Conservation (phyloP, 768 basidiomycete genomes). For the Leccinum imitatum region DNA sequence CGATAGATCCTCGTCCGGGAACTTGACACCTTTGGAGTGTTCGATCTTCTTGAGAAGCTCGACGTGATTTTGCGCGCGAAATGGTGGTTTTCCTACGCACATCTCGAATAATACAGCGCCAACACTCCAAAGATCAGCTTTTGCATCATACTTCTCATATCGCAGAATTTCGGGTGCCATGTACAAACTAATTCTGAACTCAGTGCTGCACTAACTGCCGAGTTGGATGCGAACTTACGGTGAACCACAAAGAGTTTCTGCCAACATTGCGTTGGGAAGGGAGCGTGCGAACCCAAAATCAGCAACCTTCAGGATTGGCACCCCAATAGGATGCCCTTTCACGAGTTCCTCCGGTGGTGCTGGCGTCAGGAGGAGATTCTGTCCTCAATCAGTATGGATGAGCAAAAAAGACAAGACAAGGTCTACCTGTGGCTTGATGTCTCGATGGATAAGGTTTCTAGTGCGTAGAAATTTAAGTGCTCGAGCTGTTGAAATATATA, state of each 20-base stretch:
- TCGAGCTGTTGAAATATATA: slow-evolving; percentile 57
- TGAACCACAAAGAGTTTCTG: slow-evolving; percentile 96
- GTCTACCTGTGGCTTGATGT: slow-evolving; percentile 90
- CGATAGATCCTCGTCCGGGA: slow-evolving; percentile 83
- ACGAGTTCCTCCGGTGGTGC: slow-evolving; percentile 76
- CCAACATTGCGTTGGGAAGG: slow-evolving; percentile 89
- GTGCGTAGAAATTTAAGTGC: slow-evolving; percentile 91
- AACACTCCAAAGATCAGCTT: slow-evolving; percentile 97
- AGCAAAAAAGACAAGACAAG: neutral
- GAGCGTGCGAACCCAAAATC: slow-evolving; percentile 98
- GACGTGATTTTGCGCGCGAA: slow-evolving; percentile 94
- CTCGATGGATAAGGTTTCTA: slow-evolving; percentile 90
- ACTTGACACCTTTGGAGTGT: slow-evolving; percentile 85
- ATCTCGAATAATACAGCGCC: slow-evolving; percentile 97
- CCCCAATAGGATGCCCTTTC: slow-evolving; percentile 85
- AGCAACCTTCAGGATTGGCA: slow-evolving; percentile 94
- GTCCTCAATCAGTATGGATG: slow-evolving; percentile 10
- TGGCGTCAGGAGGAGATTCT: slow-evolving; percentile 91
- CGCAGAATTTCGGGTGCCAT: slow-evolving; percentile 99
- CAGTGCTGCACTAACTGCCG: neutral
- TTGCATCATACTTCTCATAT: slow-evolving; percentile 97
- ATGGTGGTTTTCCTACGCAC: slow-evolving; percentile 90
- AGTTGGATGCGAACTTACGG: slow-evolving; percentile 57
- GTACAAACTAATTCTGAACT: slow-evolving; percentile 61
- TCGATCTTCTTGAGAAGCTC: slow-evolving; percentile 94